A percentile compares a stretch with the other conserved stretches of the same genome.
Evolutionary conservation across 805 yeast species (phyloP).

Genomic region (Yarrowia sp.): DNA sequence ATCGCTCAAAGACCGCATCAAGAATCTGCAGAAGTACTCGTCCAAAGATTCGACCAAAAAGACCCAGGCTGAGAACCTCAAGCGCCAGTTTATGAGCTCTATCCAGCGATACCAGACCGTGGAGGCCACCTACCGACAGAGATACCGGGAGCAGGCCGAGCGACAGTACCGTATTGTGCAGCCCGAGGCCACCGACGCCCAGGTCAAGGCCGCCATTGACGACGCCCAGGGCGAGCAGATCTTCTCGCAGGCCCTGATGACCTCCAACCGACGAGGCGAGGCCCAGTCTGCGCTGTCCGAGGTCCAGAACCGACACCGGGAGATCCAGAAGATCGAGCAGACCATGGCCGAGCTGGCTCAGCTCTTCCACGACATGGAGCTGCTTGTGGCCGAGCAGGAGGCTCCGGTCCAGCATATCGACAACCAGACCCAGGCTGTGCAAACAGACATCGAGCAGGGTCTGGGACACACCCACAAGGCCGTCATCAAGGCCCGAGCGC

Average conservation of each 20-base stretch:
- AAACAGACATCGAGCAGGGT: constrained; percentile 88
- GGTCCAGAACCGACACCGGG: constrained; percentile 94
- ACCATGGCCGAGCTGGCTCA: constrained; percentile 94
- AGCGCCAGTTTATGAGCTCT: constrained; percentile 77
- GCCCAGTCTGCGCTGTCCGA: constrained; percentile 93
- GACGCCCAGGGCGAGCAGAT: constrained; percentile 83
- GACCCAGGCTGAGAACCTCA: constrained; percentile 85
- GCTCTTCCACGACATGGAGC: constrained; percentile 94
- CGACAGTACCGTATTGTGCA: constrained; percentile 81
- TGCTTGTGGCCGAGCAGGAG: constrained; percentile 93
- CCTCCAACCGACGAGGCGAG: constrained; percentile 50
- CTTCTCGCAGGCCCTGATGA: constrained; percentile 75
- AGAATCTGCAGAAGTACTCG: constrained; percentile 59
- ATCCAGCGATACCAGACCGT: constrained; percentile 84
- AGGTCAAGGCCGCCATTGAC: constrained; percentile 80
- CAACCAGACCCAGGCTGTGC: constrained; percentile 77
- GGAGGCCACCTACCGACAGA: constrained; percentile 82
- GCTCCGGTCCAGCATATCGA: constrained; percentile 79
- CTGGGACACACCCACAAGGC: constrained; percentile 92
- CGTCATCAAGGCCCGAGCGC: constrained; percentile 78
- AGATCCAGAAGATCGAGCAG: constrained; percentile 88
- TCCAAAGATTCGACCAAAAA: constrained; percentile 67
- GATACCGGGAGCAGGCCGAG: constrained; percentile 81
- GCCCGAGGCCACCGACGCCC: constrained; percentile 58
- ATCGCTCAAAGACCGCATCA: constrained; percentile 70